Evolutionary conservation across 768 basidiomycete species (phyloP), one percentile per base, ranked within the genome.

Genomic region (Pleurotus tuoliensis): DNA sequence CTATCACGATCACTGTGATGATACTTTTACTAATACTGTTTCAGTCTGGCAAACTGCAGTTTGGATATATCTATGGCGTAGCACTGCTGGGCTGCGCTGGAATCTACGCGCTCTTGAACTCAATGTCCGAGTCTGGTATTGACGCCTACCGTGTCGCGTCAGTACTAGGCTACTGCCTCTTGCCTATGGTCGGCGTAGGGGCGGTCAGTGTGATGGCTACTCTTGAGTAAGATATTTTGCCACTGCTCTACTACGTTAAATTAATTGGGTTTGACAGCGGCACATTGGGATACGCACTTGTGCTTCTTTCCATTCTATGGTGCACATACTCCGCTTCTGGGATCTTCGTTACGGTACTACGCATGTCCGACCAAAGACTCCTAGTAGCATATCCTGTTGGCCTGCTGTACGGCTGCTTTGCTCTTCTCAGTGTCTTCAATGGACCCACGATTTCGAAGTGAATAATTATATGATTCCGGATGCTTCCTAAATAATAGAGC

Each of bases 21-120:
- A 24, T 58, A 41, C 30, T 39, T 15, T 15, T 48, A 44, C 25
- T 63, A 15, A 59, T 47, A 53, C 57, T 12, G 57, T 48, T 45
- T 27, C 61, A 99, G 97, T 97, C 96, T 5, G 97, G 97, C 57
- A 98, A 97, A 76, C 91, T 92, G 3, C 97, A 98, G 68, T 99
- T 99, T 71, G 94, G 92, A 48, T 98, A 98, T 71, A 98, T 98
- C 58, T 99, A 99, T 69, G 97, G 96, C 38, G 92, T 99, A 60
- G 96, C 90, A 53, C 82, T 98, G n/a, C 83, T 98, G 63, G 97
- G 97, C 53, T 93, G 90, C 5, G 81, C 83, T 11, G 92, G 93
- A 24, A 87, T 98, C 68, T 98, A 98, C 78, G 84, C 87, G 52
- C 87, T 99, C 58, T 82, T 99, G 61, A 98, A 99, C 69, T 80